Conservation (phyloP, 306 rosid species). For the Carpinus viminea region DNA sequence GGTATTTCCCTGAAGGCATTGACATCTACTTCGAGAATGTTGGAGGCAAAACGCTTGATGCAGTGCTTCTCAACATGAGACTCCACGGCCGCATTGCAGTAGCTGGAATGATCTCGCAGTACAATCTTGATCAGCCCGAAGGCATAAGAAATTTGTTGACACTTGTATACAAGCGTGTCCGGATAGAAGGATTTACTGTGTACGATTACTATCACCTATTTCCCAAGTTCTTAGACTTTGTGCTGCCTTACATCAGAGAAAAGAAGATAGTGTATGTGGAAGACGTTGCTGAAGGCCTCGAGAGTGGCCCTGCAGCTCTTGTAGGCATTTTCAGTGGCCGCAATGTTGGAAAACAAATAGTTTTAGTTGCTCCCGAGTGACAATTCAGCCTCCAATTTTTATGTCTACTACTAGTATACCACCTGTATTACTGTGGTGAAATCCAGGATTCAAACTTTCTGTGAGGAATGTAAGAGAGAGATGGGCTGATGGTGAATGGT, state of each 20-base stretch:
- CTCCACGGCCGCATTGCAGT: constrained; percentile 11
- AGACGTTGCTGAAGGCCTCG: constrained; percentile 46
- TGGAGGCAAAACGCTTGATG: constrained; percentile 25
- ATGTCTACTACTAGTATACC: too few relatives aligned
- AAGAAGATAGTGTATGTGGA: constrained; percentile 46
- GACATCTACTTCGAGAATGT: constrained; percentile 26
- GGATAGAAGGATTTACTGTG: background rate
- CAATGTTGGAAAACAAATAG: constrained; percentile 48
- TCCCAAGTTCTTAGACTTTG: constrained; percentile 53
- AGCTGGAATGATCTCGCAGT: constrained; percentile 24
- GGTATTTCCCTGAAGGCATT: constrained; percentile 21
- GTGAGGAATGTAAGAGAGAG: too few relatives aligned
- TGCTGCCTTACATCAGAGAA: constrained; percentile 57
- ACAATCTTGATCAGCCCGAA: constrained; percentile 15
- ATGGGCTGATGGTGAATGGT: too few relatives aligned
- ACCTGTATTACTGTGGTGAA: too few relatives aligned
- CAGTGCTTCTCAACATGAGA: constrained; percentile 25
- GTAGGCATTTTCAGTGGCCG: constrained; percentile 41
- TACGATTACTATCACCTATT: constrained; percentile 31
- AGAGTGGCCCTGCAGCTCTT: constrained; percentile 41
- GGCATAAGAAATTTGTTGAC: constrained; percentile 2
- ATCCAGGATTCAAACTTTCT: too few relatives aligned
- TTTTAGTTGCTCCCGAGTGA: constrained; percentile 34
- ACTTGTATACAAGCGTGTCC: background rate
- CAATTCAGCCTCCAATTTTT: too few relatives aligned